A percentile compares a stretch with the other conserved stretches of the same genome.
Conservation (phyloP, 1,139 yeast genomes). For the Pichia sp. region DNA sequence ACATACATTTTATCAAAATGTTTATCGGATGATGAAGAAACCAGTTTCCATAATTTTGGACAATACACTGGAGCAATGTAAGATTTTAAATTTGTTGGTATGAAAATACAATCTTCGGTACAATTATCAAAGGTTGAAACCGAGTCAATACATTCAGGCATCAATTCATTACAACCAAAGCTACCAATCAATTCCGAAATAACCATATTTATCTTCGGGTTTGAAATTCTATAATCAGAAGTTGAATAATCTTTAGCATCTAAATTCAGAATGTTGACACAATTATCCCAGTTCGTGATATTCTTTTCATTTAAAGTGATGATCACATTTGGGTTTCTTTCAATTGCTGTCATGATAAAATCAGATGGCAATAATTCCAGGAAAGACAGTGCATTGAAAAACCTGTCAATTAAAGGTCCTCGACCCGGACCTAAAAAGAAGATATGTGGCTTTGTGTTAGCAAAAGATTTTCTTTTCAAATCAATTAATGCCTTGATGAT, state of each 20-base stretch:
- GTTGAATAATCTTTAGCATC: slow-evolving; percentile 43
- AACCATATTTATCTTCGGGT: slow-evolving; percentile 41
- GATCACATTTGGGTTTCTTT: slow-evolving; percentile 63
- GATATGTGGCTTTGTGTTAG: slow-evolving; percentile 28
- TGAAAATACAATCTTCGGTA: slow-evolving; percentile 37
- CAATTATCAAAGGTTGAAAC: slow-evolving; percentile 30
- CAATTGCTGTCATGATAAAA: slow-evolving; percentile 50
- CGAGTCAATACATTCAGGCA: slow-evolving; percentile 64
- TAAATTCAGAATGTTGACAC: slow-evolving; percentile 43
- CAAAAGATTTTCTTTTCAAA: slow-evolving; percentile 13
- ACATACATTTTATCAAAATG: slow-evolving; percentile 50
- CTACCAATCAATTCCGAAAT: slow-evolving; percentile 83
- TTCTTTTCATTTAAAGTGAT: slow-evolving; percentile 41
- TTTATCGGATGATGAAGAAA: not conserved
- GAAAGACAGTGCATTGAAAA: slow-evolving; percentile 37
- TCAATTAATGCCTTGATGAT: slow-evolving; percentile 52
- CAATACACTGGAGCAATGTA: slow-evolving; percentile 61
- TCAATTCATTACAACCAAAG: slow-evolving; percentile 83
- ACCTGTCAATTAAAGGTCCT: slow-evolving; percentile 65
- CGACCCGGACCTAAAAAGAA: slow-evolving; percentile 82
- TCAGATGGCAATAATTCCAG: slow-evolving; percentile 27
- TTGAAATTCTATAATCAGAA: not conserved
- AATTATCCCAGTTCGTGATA: slow-evolving; percentile 36
- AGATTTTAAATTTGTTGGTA: slow-evolving; percentile 60
- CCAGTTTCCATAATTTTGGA: slow-evolving; percentile 33